Base-by-base conservation (phyloP, 2,329 filamentous ascomycete species). In the Fusarium sp. region DNA sequence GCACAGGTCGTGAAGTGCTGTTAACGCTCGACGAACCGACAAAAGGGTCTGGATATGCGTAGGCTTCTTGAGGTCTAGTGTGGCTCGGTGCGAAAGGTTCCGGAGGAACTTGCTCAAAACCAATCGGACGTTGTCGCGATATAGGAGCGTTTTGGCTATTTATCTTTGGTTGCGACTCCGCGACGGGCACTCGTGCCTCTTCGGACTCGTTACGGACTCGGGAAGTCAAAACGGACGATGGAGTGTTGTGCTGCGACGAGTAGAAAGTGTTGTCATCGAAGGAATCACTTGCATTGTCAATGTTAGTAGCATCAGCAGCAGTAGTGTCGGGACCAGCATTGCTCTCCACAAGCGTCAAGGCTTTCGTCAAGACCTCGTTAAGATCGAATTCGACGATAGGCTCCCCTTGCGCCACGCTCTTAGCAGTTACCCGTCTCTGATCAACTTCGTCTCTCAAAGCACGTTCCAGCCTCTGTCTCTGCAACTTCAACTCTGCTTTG, bases 201-300 rank as follows among this genome's bases (percentile, higher is more conserved):
- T 81, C 81, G 67, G 82, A 81, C 69, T 80, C 80, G 76, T 80
- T 88, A 86, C 80, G 89, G 84, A 85, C 77, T 65, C 84, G 85
- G 33, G 86, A 83, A 43, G 85, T 84, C 67, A 85, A 83, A 56
- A 83, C 85, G 35, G 86, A 87, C 63, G 89, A 86, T 68, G 89
- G 89, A 73, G 95, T 97, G 81, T 95, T 93, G 86, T 95, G 92
- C 85, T 93, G 94, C 84, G 95, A 98, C 75, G 96, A 98, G 86
- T 98, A 98, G 83, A 97, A 97, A 44, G 95, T 96, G 80, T 97
- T 95, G 81, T 97, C 93, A 83, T 98, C 95, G 84, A 95, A 94
- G 40, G 94, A 96, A 82, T 96, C 94, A 88, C 88, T 93, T 79
- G 89, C 84, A 74, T 84, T 88, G 81, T 90, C 90, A 79, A 86